phyloP scores from a whole-genome alignment of 2,329 filamentous ascomycete species.

The Sclerotinia borealis region DNA sequence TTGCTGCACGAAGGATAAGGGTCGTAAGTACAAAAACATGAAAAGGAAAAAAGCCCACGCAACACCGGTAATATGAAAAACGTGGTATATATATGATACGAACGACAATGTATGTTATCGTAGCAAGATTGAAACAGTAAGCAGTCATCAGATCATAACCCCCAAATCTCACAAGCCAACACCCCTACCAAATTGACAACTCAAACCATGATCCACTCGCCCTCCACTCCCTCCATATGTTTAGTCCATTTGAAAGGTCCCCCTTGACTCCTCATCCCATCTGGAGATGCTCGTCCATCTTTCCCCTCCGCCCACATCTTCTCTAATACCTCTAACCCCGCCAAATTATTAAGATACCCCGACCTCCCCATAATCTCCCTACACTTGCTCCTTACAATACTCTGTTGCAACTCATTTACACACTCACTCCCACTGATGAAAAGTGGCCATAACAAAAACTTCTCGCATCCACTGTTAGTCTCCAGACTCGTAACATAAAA shows the following conservation, averaged over 20 bases:
- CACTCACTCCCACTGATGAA: slow-evolving; percentile 89
- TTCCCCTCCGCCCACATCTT: slow-evolving; percentile 58
- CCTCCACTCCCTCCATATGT: slow-evolving; percentile 39
- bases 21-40: not conserved
- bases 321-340: slow-evolving; percentile 78
- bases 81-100: not conserved
- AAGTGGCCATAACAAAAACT: slow-evolving; percentile 88
- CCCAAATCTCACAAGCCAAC: not conserved
- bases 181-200: not conserved
- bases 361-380: slow-evolving; percentile 81
- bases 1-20: not conserved
- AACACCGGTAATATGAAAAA: not conserved
- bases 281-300: slow-evolving; percentile 11
- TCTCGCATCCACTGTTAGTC: slow-evolving; percentile 65
- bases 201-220: slow-evolving; percentile 65
- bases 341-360: slow-evolving; percentile 90
- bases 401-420: slow-evolving; percentile 71
- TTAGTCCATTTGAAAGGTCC: slow-evolving; percentile 29
- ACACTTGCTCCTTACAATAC: slow-evolving; percentile 73
- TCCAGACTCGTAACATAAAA: slow-evolving; percentile 78
- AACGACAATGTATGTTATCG: not conserved
- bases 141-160: not conserved
- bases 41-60: not conserved
- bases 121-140: not conserved
- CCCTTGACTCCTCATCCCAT: not conserved